Evolutionary conservation across 768 basidiomycete species (phyloP).

Genomic region (Leccinum arenicola): DNA sequence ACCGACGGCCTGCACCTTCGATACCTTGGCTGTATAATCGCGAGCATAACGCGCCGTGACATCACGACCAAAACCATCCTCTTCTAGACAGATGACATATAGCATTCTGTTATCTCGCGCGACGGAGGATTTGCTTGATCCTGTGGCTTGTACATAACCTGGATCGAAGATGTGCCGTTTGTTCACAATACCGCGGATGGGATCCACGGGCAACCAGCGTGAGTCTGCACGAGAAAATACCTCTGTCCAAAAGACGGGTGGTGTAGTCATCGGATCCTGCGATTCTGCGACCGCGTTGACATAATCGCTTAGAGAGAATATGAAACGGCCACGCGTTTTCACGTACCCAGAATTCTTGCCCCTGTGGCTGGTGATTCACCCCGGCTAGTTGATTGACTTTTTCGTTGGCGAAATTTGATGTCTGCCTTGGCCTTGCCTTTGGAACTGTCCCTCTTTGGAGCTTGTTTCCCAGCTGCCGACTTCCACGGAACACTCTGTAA

Average conservation of each 20-base stretch:
- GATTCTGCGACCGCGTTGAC: constrained; percentile 24
- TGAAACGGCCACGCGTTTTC: constrained; percentile 2
- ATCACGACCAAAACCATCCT: constrained; percentile 90
- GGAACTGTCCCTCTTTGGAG: constrained; percentile 37
- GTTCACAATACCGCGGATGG: constrained; percentile 76
- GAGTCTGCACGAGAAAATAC: constrained; percentile 91
- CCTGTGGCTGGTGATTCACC: constrained; percentile 26
- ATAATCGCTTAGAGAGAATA: constrained; percentile 22
- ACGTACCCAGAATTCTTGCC: constrained; percentile 21
- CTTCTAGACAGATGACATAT: constrained; percentile 93
- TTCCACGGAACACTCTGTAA: constrained; percentile 94
- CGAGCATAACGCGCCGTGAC: constrained; percentile 88
- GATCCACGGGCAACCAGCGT: constrained; percentile 92
- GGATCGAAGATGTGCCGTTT: constrained; percentile 83
- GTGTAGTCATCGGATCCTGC: constrained; percentile 55
- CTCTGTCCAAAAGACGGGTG: constrained; percentile 96
- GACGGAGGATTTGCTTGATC: constrained; percentile 12
- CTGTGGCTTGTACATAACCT: constrained; percentile 30
- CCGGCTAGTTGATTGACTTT: constrained; percentile 47
- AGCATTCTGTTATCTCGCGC: constrained; percentile 77
- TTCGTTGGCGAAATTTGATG: constrained; percentile 58
- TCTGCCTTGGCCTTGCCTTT: constrained; percentile 37
- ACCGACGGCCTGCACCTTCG: constrained; percentile 71
- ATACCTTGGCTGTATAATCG: constrained; percentile 74
- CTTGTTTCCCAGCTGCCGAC: constrained; percentile 53